Conservation (phyloP, 2,329 filamentous ascomycete genomes). For the Cercospora zeae-maydis region DNA sequence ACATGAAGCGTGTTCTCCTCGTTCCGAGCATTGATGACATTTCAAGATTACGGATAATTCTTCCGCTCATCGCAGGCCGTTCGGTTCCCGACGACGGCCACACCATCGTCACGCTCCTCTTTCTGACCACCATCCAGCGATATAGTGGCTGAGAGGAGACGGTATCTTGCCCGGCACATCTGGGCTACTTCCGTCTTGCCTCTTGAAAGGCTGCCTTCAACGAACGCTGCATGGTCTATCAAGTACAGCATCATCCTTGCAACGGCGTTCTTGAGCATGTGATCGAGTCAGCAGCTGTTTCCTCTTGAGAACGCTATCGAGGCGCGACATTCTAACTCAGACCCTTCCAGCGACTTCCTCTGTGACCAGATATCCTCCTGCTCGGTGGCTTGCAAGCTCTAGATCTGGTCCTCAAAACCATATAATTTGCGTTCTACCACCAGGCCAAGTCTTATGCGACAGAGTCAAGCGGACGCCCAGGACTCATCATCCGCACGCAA, state of each 20-base stretch:
- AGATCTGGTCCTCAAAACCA: neutral
- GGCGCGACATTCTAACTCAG: neutral
- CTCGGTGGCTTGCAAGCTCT: neutral
- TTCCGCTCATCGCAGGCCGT: neutral
- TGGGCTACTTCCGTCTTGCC: no score
- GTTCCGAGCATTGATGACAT: neutral
- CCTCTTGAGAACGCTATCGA: neutral
- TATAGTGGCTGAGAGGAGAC: no score
- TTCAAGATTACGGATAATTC: neutral
- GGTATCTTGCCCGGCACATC: no score
- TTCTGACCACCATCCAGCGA: no score
- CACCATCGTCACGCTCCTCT: no score
- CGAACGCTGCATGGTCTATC: neutral
- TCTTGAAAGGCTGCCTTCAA: no score
- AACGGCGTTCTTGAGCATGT: neutral
- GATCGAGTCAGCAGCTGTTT: neutral
- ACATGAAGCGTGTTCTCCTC: no score
- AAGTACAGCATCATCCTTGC: neutral
- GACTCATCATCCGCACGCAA: neutral
- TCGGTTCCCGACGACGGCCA: neutral
- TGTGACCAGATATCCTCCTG: neutral
- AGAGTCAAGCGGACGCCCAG: neutral
- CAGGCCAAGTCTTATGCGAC: neutral
- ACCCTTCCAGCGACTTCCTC: neutral
- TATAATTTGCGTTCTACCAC: constrained; percentile 3